Conservation (phyloP, 345 rosid species). For the Eucalyptus sp. region DNA sequence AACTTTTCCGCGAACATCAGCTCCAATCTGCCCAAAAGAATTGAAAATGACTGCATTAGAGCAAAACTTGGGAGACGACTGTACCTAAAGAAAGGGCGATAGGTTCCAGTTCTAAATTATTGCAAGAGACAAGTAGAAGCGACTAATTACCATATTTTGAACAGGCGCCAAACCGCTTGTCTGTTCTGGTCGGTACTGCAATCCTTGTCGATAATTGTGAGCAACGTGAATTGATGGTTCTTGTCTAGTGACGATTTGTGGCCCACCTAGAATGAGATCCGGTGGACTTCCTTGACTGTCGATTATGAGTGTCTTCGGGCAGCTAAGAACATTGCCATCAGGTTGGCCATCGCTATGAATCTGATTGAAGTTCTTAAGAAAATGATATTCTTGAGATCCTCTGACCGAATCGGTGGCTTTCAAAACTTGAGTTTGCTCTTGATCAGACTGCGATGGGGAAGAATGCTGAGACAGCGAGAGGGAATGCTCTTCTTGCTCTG, state of each 20-base stretch:
- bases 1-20: slow-evolving; percentile 55
- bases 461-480: slow-evolving; percentile 58
- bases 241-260: background rate
- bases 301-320: slow-evolving; percentile 8
- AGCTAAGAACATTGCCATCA: background rate
- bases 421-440: slow-evolving; percentile 30
- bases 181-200: slow-evolving; percentile 4
- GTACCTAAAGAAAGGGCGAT: background rate
- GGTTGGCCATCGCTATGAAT: slow-evolving; percentile 7
- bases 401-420: slow-evolving; percentile 7
- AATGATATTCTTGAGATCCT: slow-evolving; percentile 15
- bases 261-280: slow-evolving; percentile 8
- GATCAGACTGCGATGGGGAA: slow-evolving; percentile 66
- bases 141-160: slow-evolving; percentile 30
- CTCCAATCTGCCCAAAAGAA: slow-evolving; percentile 33
- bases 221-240: slow-evolving; percentile 8
- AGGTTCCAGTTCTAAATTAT: background rate
- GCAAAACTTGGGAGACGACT: background rate
- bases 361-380: slow-evolving; percentile 26
- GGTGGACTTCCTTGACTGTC: slow-evolving; percentile 1
- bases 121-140: background rate
- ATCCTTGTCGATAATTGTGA: slow-evolving; percentile 7
- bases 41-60: background rate
- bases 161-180: slow-evolving; percentile 5
- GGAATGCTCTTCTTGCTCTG: slow-evolving; percentile 64